phyloP scores from a whole-genome alignment of 225 moss, liverwort and hornwort genomes.

The Sphagnum tenellum region DNA sequence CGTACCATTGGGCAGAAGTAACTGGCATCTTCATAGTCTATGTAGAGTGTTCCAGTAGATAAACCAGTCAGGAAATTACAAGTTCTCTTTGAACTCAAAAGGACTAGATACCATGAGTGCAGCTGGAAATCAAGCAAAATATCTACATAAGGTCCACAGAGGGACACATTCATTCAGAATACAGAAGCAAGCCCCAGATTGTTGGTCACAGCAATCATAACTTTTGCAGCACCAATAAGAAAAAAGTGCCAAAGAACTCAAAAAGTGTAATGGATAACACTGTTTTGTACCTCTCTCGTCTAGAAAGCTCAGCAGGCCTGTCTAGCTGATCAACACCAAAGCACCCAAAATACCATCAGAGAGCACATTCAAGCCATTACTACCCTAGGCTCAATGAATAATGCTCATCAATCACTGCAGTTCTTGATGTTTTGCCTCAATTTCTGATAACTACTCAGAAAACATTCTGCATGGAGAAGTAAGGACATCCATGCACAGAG shows the following conservation, averaged over 20 bases:
- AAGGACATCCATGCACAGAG: too few species aligned
- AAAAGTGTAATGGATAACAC: not conserved
- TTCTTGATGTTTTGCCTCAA: not conserved
- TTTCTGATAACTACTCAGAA: not conserved
- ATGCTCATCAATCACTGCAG: not conserved
- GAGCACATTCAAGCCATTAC: not conserved
- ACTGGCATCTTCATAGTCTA: too few species aligned
- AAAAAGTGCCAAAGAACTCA: too few species aligned
- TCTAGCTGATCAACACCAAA: conserved; percentile 49
- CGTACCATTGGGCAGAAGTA: too few species aligned
- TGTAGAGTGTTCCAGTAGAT: too few species aligned
- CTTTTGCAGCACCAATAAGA: too few species aligned
- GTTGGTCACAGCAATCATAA: too few species aligned
- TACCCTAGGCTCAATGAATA: not conserved
- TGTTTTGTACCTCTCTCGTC: conserved; percentile 74
- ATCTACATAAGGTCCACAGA: not conserved
- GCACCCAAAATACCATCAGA: not conserved
- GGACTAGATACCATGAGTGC: too few species aligned
- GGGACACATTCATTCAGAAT: not conserved
- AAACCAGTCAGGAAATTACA: too few species aligned
- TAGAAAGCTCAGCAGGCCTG: conserved; percentile 92
- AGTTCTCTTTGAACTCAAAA: too few species aligned
- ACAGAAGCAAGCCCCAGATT: not conserved
- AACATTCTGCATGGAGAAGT: too few species aligned
- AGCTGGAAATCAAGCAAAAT: too few species aligned